A percentile compares a stretch with the other conserved stretches of the same genome.
These are phyloP conservation scores for Tetrapisispora phaffii DNA, from an alignment of 805 yeast species.

Conservation along the genomic window DNA sequence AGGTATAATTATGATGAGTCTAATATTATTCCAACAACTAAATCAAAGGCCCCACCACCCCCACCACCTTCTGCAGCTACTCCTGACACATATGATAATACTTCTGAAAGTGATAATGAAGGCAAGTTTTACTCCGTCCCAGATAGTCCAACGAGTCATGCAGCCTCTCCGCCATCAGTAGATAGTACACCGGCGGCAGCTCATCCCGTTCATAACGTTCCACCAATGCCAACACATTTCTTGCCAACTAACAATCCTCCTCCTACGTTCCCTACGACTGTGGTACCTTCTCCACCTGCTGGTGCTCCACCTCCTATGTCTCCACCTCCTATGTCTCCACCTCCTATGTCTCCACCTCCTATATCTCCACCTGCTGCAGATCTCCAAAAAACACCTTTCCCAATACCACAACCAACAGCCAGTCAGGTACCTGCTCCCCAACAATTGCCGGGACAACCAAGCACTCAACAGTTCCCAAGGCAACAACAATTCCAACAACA, in stretches of 20 bases:
- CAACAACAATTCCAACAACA: conserved; percentile 1
- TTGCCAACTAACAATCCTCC: background rate
- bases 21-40: conserved; percentile 28
- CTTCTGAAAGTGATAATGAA: conserved; percentile 9
- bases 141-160: conserved; percentile 4
- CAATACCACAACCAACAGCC: conserved; percentile 5
- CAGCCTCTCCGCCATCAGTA: conserved; percentile 18
- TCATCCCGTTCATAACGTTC: conserved; percentile 14
- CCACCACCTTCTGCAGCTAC: conserved; percentile 30
- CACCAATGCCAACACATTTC: conserved; percentile 17
- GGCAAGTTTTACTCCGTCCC: conserved; percentile 10
- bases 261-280: background rate
- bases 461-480: conserved; percentile 5
- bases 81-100: conserved; percentile 11
- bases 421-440: conserved; percentile 4
- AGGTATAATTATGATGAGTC: conserved; percentile 21
- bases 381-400: conserved; percentile 6
- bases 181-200: conserved; percentile 10
- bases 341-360: background rate
- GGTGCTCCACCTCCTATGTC: conserved; percentile 5
- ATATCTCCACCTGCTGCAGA: conserved; percentile 1
- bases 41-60: conserved; percentile 35
- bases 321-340: conserved; percentile 3
- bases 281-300: background rate
- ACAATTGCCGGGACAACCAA: conserved; percentile 5